Percentiles rank a stretch among this genome's conserved stretches.
Conservation (phyloP, 2,329 filamentous ascomycete species). For the Ramularia collo-cygni region DNA sequence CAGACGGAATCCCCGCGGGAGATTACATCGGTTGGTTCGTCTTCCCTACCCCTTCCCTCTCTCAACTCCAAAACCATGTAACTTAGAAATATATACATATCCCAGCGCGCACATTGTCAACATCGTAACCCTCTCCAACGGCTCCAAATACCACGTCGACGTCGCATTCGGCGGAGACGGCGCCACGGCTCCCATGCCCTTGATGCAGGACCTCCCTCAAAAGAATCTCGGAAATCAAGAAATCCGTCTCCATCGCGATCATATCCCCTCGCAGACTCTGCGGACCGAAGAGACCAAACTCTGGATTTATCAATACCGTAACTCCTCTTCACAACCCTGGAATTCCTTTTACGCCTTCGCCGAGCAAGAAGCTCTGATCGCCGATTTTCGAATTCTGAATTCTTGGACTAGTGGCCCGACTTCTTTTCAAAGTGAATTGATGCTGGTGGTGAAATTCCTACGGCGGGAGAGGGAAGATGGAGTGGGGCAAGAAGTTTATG, state of each 20-base stretch:
- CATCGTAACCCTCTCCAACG: constrained; percentile 40
- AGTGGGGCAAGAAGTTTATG: constrained; percentile 26
- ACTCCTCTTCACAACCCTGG: constrained; percentile 44
- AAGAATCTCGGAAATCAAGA: constrained; percentile 21
- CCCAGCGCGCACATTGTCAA: constrained; percentile 35
- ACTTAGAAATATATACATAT: too few relatives aligned
- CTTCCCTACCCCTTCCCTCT: background rate
- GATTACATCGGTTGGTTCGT: constrained; percentile 17
- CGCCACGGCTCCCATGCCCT: constrained; percentile 50
- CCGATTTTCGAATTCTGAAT: constrained; percentile 57
- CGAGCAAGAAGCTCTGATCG: constrained; percentile 54
- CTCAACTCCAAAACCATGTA: too few relatives aligned
- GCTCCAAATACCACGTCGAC: constrained; percentile 50
- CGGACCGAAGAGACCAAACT: constrained; percentile 30
- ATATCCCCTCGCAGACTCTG: constrained; percentile 19
- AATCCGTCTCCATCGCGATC: constrained; percentile 17
- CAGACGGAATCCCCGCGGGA: constrained; percentile 19
- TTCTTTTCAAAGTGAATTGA: constrained; percentile 48
- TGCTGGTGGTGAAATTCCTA: constrained; percentile 48
- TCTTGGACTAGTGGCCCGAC: constrained; percentile 43
- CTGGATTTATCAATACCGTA: constrained; percentile 39
- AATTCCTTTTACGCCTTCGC: constrained; percentile 57
- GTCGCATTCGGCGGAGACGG: constrained; percentile 60
- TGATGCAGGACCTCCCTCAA: constrained; percentile 43
- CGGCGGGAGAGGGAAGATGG: constrained; percentile 11